Percentiles rank a stretch among this genome's conserved stretches.
Evolutionary conservation across 371 early-diverging fungal genomes (phyloP).

Genomic region (Saksenaea vasiformis): DNA sequence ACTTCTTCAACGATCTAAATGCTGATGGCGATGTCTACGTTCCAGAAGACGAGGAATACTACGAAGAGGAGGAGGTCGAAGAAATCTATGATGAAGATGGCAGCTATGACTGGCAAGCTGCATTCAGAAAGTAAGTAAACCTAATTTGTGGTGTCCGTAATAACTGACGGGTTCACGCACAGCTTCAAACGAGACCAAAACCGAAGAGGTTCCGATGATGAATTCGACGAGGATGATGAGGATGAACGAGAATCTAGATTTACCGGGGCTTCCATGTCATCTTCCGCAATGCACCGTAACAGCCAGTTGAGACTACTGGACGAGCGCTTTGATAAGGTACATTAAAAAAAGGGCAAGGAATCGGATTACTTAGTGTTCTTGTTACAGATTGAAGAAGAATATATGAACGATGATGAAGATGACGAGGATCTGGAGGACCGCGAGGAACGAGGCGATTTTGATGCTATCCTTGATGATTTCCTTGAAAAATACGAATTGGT

Average conservation of each 20-base stretch:
- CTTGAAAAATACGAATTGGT: constrained; percentile 83
- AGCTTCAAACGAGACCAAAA: constrained; percentile 52
- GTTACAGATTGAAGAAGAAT: constrained; percentile 68
- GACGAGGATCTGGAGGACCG: constrained; percentile 47
- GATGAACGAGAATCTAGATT: constrained; percentile 46
- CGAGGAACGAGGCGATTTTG: constrained; percentile 62
- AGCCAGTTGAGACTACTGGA: constrained; percentile 85
- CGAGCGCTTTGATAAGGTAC: constrained; percentile 87
- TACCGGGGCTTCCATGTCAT: constrained; percentile 83
- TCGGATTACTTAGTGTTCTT: not conserved
- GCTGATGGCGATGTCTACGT: constrained; percentile 48
- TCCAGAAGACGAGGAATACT: constrained; percentile 46
- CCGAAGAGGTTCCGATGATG: constrained; percentile 29
- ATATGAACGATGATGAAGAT: constrained; percentile 75
- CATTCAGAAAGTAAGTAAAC: constrained; percentile 63
- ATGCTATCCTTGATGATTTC: constrained; percentile 86
- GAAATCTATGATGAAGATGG: constrained; percentile 46
- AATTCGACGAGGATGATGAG: constrained; percentile 39
- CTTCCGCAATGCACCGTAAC: constrained; percentile 92
- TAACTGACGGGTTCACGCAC: not conserved
- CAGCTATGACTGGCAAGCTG: constrained; percentile 64
- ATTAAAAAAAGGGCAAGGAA: not conserved
- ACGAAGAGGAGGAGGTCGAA: constrained; percentile 55
- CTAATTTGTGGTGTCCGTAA: not conserved
- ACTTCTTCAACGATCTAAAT: constrained; percentile 72